Percentiles rank a stretch among this genome's conserved stretches.
Evolutionary conservation across 2,329 filamentous ascomycete genomes (phyloP).

Genomic region (Botrytis pseudocinerea): DNA sequence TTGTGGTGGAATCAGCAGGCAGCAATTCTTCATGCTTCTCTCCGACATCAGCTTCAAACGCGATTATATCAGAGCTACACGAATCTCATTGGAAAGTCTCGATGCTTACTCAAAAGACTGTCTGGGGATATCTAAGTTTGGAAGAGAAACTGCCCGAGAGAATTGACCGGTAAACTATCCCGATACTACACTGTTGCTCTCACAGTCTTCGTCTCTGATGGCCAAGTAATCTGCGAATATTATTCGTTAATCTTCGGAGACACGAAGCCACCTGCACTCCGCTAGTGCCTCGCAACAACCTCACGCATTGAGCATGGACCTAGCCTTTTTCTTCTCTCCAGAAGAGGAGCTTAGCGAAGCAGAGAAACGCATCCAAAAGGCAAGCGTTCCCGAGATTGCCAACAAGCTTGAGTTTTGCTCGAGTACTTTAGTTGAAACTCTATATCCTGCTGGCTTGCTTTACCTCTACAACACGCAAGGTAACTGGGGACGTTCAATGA

Average conservation of each 20-base stretch:
- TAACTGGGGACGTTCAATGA: slow-evolving; percentile 72
- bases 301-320: neutral
- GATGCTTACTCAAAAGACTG: neutral
- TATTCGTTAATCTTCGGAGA: neutral
- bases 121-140: neutral
- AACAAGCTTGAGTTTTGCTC: slow-evolving; percentile 28
- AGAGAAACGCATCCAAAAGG: slow-evolving; percentile 49
- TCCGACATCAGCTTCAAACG: neutral
- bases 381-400: slow-evolving; percentile 39
- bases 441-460: neutral
- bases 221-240: neutral
- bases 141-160: neutral
- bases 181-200: neutral
- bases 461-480: neutral
- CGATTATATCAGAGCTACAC: neutral
- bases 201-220: neutral
- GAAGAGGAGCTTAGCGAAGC: slow-evolving; percentile 47
- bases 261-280: neutral
- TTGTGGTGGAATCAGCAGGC: too few relatives aligned
- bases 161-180: neutral
- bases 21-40: neutral
- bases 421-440: neutral
- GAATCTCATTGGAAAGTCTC: too few relatives aligned
- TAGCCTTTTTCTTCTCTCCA: too few relatives aligned
- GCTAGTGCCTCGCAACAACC: neutral